These are phyloP conservation scores for Fusarium falciforme DNA, from an alignment of 2,329 filamentous ascomycete species.

Conservation along the genomic window DNA sequence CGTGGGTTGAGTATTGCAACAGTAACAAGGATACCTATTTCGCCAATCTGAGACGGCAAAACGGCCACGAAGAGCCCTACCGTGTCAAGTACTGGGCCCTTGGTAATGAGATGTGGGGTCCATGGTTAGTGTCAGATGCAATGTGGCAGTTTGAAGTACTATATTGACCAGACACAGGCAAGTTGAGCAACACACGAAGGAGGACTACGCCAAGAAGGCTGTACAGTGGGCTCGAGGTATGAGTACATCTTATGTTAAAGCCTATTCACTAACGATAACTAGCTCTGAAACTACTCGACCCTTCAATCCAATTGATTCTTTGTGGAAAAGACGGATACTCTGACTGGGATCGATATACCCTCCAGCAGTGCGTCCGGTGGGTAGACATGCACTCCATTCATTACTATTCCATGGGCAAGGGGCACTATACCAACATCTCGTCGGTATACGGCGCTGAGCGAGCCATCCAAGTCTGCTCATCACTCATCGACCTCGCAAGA, in stretches of 20 bases:
- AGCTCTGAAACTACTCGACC: neutral
- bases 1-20: neutral
- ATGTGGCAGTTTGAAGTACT: neutral
- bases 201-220: neutral
- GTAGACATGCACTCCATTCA: neutral
- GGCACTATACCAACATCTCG: neutral
- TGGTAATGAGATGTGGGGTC: neutral
- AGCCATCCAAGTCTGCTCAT: neutral
- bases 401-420: neutral
- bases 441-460: neutral
- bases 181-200: neutral
- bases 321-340: neutral
- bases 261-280: neutral
- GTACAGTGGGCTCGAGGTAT: neutral
- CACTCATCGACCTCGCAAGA: neutral
- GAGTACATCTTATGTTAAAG: accelerated
- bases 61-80: neutral
- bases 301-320: neutral
- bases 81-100: neutral
- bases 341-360: neutral
- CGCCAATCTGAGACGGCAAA: neutral
- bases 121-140: neutral
- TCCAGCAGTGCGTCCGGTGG: neutral
- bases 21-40: neutral
- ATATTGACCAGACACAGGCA: neutral